Conservation (phyloP, 768 basidiomycete species). For the Tulasnella sp. region DNA sequence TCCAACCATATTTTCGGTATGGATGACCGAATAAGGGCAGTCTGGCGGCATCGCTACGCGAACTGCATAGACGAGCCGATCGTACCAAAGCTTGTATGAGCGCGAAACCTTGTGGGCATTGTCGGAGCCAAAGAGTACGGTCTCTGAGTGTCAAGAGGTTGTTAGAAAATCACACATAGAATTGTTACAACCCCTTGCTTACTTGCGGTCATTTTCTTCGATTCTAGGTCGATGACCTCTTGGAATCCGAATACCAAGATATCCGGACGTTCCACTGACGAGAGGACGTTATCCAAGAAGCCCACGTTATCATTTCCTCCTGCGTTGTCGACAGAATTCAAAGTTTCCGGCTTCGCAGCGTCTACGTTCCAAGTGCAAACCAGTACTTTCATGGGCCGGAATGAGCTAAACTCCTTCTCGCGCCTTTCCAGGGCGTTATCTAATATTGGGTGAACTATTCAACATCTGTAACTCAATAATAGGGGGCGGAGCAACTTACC, state of each 20-base stretch:
- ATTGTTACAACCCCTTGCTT: conserved; percentile 37
- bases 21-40: conserved; percentile 74
- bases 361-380: conserved; percentile 94
- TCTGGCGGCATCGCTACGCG: conserved; percentile 72
- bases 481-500: conserved; percentile 56
- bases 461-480: not conserved
- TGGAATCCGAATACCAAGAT: conserved; percentile 95
- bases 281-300: conserved; percentile 79
- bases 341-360: conserved; percentile 76
- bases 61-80: conserved; percentile 72
- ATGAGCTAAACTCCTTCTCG: conserved; percentile 76
- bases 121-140: conserved; percentile 66
- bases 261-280: conserved; percentile 75
- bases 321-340: conserved; percentile 43
- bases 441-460: conserved; percentile 41
- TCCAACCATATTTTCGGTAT: conserved; percentile 89
- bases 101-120: conserved; percentile 82
- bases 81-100: conserved; percentile 88
- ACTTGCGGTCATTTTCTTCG: conserved; percentile 84
- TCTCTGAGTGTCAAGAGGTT: conserved; percentile 52
- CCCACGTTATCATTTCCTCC: conserved; percentile 65
- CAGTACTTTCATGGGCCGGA: conserved; percentile 75
- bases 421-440: conserved; percentile 76
- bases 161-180: not conserved
- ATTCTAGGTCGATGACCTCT: conserved; percentile 95